Evolutionary conservation across 345 rosid genomes (phyloP).

Genomic region (Triadica sebifera): DNA sequence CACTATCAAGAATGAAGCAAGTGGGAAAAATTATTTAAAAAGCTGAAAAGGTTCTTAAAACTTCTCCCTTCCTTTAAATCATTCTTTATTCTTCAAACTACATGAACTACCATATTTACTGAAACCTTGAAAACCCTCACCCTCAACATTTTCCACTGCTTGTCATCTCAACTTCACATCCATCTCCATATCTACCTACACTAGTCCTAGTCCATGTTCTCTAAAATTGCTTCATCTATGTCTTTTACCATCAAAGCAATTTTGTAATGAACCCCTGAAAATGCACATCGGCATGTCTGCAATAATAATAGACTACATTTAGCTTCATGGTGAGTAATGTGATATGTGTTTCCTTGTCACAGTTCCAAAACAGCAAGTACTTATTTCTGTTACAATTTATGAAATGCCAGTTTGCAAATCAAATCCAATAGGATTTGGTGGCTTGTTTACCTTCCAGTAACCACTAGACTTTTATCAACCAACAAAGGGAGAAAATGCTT

Average conservation of each 20-base stretch:
- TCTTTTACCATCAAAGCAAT: background rate
- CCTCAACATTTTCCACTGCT: background rate
- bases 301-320: background rate
- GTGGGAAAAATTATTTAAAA: background rate
- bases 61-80: background rate
- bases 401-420: too few species aligned
- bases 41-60: background rate
- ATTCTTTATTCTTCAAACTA: background rate
- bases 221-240: background rate
- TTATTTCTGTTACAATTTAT: too few species aligned
- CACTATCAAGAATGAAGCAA: background rate
- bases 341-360: background rate
- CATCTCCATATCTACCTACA: background rate
- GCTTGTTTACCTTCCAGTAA: too few species aligned
- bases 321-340: background rate
- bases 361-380: too few species aligned
- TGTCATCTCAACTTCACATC: background rate
- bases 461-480: too few species aligned
- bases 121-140: background rate
- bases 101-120: background rate
- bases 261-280: background rate
- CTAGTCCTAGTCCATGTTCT: background rate
- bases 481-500: too few species aligned
- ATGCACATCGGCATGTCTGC: background rate
- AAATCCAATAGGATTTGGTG: too few species aligned